Base-by-base conservation (phyloP, 495 filamentous ascomycete species). In the Saxispiralis lemnorum region DNA sequence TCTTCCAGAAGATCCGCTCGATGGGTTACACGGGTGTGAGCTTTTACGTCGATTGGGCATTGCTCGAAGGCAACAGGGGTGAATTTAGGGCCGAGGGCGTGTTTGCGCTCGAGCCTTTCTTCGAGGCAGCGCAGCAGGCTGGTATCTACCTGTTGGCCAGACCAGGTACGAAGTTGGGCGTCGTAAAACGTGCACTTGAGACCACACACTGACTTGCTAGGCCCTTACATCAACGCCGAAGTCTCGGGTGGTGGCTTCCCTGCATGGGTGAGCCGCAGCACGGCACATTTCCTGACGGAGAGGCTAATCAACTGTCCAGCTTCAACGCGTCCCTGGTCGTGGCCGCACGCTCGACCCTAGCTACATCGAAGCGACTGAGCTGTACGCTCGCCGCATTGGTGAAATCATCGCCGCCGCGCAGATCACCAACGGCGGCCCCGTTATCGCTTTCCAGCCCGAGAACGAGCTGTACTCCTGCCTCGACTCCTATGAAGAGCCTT, bases 1-100 rank as follows among this genome's bases (percentile, higher is more conserved):
- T 87, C 24, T 75, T 89, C 52, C 75, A 85, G 51, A 89, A 89
- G 59, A 69, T 83, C 59, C 83, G 76, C 57, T 78, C 79, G 19
- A 55, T 83, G 0, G 82, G 82, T 1, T 83, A 82, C 60, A 84
- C 79, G 47, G 64, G 67, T n/a, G 75, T 83, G 13, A 81, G 75
- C 0, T 81, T 86, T 59, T 83, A 85, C 52, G 60, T 73, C 13
- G 67, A 84, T 49, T 88, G 81, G 82, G 78, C 77, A n/a, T 59
- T 86, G n/a, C 54, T 83, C 1, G 81, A 88, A 59, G 81, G 79
- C 21, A 72, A 79, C 44, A 76, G 66, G 1, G 81, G 78, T 0
- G 62, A 71, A 13, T 84, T 82, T 52, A 60, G 62, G 10, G 79
- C 75, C 0, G 73, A 81, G 9, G 83, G 81, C 0, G 65, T 83